Conservation (phyloP, 345 rosid species). For the thale cress (Arabidopsis thaliana) region DNA sequence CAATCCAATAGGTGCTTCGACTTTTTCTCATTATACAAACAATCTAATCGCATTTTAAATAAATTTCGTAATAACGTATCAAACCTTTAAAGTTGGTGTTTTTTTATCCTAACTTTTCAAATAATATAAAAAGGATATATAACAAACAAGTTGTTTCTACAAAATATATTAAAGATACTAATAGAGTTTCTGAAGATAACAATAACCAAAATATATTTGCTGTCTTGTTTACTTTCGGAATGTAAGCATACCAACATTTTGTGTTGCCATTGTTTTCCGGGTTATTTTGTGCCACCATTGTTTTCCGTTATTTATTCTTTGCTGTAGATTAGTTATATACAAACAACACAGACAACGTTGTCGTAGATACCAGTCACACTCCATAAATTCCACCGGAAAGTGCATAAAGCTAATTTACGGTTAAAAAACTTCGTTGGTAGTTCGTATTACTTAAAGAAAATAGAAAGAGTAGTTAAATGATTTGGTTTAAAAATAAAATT, state of each 20-base stretch:
- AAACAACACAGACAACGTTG: too few relatives aligned
- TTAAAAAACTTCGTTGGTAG: background rate
- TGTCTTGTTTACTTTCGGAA: background rate
- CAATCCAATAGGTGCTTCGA: background rate
- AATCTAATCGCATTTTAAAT: background rate
- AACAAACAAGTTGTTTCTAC: background rate
- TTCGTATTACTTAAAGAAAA: background rate
- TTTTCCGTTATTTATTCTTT: too few relatives aligned
- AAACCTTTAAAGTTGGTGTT: too few relatives aligned
- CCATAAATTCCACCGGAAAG: background rate
- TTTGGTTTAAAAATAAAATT: background rate
- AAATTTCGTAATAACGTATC: too few relatives aligned
- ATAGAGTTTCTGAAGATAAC: too few relatives aligned
- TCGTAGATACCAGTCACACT: background rate
- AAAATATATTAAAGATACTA: background rate
- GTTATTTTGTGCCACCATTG: background rate
- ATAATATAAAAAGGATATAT: background rate
- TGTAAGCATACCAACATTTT: background rate
- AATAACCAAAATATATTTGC: background rate
- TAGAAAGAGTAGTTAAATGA: background rate
- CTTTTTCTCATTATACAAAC: background rate
- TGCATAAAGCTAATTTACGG: background rate
- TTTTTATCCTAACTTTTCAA: background rate
- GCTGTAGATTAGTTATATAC: background rate
- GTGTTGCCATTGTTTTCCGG: background rate